Conservation (phyloP, 352 stramenopile species). For the Globisporangium radiosum region DNA sequence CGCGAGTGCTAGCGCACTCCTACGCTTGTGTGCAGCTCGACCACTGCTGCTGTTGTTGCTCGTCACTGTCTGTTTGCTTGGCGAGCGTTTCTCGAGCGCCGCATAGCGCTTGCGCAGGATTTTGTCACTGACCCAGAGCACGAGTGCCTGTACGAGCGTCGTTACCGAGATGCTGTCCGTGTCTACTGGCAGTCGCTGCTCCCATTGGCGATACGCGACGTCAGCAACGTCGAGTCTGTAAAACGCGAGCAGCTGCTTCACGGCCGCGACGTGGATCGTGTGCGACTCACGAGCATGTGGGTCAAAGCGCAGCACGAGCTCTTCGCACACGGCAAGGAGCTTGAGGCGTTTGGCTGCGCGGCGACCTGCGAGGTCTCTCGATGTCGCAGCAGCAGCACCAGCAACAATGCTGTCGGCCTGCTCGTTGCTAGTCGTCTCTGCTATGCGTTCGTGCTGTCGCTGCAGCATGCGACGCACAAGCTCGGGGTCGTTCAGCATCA, state of each 20-base stretch:
- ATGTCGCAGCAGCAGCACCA: neutral
- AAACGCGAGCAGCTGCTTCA: slow-evolving; percentile 37
- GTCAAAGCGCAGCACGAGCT: slow-evolving; percentile 44
- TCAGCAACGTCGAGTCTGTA: slow-evolving; percentile 34
- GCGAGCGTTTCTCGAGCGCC: slow-evolving; percentile 9
- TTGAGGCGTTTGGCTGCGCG: slow-evolving; percentile 14
- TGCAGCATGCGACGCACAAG: slow-evolving; percentile 54
- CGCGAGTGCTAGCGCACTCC: neutral
- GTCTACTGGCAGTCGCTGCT: slow-evolving; percentile 34
- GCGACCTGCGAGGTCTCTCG: neutral
- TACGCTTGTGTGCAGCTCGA: neutral
- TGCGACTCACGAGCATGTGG: slow-evolving; percentile 23
- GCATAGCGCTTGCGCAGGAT: slow-evolving; percentile 35
- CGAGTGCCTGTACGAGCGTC: slow-evolving; percentile 35
- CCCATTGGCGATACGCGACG: slow-evolving; percentile 42
- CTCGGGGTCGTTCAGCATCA: slow-evolving; percentile 35
- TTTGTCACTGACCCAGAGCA: slow-evolving; percentile 43
- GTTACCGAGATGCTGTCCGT: slow-evolving; percentile 30
- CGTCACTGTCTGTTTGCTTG: slow-evolving; percentile 2
- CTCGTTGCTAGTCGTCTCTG: neutral
- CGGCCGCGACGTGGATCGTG: slow-evolving; percentile 20
- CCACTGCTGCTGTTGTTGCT: neutral
- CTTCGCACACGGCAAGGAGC: slow-evolving; percentile 41
- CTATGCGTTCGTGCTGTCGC: slow-evolving; percentile 18
- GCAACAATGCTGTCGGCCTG: too few relatives aligned